Evolutionary conservation across 148 eudicot species (phyloP), one percentile per base, ranked within the genome.

Genomic region (Oxyria digyna): DNA sequence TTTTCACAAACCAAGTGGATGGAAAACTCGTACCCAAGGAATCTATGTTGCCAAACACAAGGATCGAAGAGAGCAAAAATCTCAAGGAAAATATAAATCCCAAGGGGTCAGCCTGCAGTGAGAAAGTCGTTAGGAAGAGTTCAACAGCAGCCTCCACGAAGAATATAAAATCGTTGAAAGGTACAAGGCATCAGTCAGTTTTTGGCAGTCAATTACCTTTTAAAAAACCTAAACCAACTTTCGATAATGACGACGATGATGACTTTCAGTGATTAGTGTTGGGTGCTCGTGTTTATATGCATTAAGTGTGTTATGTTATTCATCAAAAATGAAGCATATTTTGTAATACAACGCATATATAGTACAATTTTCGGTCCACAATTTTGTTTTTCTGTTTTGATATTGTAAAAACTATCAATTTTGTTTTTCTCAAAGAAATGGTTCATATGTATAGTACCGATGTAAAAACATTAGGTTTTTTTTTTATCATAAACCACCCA

Each of bases 11-110:
- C 69, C 99, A 95, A 83, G 85, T 95, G 76, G 91, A 69, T 12
- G 99, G 99, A 72, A 95, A 95, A 78, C 96, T 95, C 38, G 83
- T 88, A 49, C 99, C 99, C 45, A 72, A 85, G 33, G 99, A 95
- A 76, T 87, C 97, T 71, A 38, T 75, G 67, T 24, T 72, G 63
- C 81, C 84, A 27, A 77, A 75, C 75, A 71, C 27, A 50, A 75
- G 41, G 18, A 67, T n/a, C 35, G 74, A 66, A 2, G 70, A 35
- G 17, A 67, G 72, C 62, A 55, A 6, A 70, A 37, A 17, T 72
- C 45, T 70, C 32, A 82, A 80, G 69, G 80, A 72, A 67, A 78
- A 70, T 48, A 18, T 49, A 9, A 48, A 64, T 18, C 73, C 29
- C 35, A 73, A 69, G 18, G 42, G 76, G 21, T 20, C 66, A 69